Evolutionary conservation across 257 asterid genomes (phyloP), one percentile per base, ranked within the genome.

Genomic region (Vinca minor): DNA sequence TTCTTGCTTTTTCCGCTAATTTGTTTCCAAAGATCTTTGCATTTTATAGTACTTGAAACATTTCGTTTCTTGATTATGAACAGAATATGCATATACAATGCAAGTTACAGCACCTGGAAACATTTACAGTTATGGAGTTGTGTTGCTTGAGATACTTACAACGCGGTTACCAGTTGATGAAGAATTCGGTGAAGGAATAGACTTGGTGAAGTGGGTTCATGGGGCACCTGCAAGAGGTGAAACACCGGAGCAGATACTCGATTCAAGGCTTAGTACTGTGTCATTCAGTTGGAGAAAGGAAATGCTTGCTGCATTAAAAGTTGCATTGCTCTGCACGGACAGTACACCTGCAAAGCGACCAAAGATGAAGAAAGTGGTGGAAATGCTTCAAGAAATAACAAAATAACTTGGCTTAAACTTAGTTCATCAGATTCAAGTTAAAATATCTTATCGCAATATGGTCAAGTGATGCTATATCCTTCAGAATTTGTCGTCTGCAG

Each of bases 71-170:
- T 17, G 9, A 45, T 34, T 20, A 58, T 42, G 12, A 11, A 68
- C 87, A 93, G 99, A 93, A 71, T 93, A 93, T 65, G 99, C 99
- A 18, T 93, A 93, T 46, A 93, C 99, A 8, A 93, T 93, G 99
- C 99, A 85, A 87, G 97, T 93, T 17, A 93, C 99, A 4, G 97
- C 95, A 25, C 95, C 99, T 0, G 99, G 99, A 6, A 93, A 93
- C 36, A 97, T 93, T 4, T 93, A 93, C 45, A 89, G 99, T 84
- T 93, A 87, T 20, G 99, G 99, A 25, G 99, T 93, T 8, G 85
- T 93, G 42, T 69, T 93, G 82, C 92, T 93, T 4, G 99, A 93
- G 85, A 87, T 93, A 69, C 95, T 93, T 29, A 87, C 99, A 4
- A 86, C 85, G 4, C 79, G 75, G 64, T 66, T 80, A 23, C 97